Evolutionary conservation across 2,329 filamentous ascomycete species (phyloP), one percentile per base, ranked within the genome.

Genomic region (Teratosphaeria epicoccoides): DNA sequence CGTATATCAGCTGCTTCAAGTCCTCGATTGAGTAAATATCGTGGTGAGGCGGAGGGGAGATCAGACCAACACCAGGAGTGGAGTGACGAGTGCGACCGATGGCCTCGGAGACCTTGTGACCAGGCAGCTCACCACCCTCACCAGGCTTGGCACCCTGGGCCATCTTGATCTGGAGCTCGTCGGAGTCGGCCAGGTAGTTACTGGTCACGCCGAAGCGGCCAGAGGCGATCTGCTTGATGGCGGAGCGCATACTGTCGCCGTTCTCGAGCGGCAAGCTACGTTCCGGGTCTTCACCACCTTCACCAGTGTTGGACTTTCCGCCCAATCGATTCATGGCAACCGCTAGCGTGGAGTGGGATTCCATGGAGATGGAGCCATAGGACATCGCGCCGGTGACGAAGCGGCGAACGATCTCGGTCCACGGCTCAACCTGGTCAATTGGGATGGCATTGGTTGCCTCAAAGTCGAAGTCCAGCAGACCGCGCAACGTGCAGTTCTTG

Each of bases 91-190:
- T 97, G 63, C 88, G 86, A 52, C 88, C 91, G 70, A 97, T 97
- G 6, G 88, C 87, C 65, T 87, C 87, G 55, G 90, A 93, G 24
- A 97, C 91, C 75, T 97, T 97, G 78, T 96, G 89, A 40, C 91
- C 91, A 47, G 91, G 91, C 66, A 97, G 81, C 72, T 97, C 91
- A 79, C 91, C 91, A 76, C 91, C 91, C 72, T 97, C 91, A 71
- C 91, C 91, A 52, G 91, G 91, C 80, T 97, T 97, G 57, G 91
- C 91, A 68, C 91, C 91, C 73, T 97, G 91, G 9, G 91, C 91
- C 91, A 97, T 97, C 81, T 97, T 97, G 74, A 97, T 97, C 71
- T 97, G 91, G 45, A 97, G 77, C 73, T 97, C 90, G 65, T 97
- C 91, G 17, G 91, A 88, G 69, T 97, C 91, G 47, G 90, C 88